These are phyloP conservation scores for Xylaria sp. DNA, from an alignment of 2,329 filamentous ascomycete species.

Conservation along the genomic window DNA sequence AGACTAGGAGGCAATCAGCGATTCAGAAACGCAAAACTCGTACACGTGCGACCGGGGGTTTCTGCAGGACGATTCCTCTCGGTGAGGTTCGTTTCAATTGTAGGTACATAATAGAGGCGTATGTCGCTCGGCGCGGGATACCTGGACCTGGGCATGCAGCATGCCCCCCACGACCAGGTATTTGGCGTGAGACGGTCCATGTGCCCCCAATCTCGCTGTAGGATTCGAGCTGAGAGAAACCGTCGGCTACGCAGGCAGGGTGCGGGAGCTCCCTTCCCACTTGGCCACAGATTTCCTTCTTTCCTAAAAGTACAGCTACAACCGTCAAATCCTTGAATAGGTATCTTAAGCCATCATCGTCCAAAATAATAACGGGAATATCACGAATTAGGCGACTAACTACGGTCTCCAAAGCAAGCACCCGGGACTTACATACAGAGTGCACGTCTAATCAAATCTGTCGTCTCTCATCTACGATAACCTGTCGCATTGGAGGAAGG, in stretches of 20 bases:
- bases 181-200: constrained; percentile 21
- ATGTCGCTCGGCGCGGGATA: constrained; percentile 30
- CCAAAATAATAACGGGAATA: neutral
- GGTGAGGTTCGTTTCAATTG: constrained; percentile 31
- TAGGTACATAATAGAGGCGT: neutral
- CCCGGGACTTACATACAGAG: neutral
- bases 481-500: neutral
- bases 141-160: constrained; percentile 5
- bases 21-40: constrained; percentile 31
- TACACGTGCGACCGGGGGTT: constrained; percentile 37
- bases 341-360: neutral
- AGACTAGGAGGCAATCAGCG: constrained; percentile 14
- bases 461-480: neutral
- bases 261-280: constrained; percentile 37
- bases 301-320: neutral
- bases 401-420: neutral
- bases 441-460: neutral
- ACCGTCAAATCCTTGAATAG: neutral
- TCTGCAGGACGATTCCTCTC: constrained; percentile 32
- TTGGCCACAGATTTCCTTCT: constrained; percentile 10
- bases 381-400: neutral
- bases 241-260: constrained; percentile 29
- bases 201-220: constrained; percentile 22
- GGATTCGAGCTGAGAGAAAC: constrained; percentile 33
- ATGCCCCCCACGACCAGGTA: constrained; percentile 19